Evolutionary conservation across 805 yeast species (phyloP), one percentile per base, ranked within the genome.

Genomic region (Starmerella bombi): DNA sequence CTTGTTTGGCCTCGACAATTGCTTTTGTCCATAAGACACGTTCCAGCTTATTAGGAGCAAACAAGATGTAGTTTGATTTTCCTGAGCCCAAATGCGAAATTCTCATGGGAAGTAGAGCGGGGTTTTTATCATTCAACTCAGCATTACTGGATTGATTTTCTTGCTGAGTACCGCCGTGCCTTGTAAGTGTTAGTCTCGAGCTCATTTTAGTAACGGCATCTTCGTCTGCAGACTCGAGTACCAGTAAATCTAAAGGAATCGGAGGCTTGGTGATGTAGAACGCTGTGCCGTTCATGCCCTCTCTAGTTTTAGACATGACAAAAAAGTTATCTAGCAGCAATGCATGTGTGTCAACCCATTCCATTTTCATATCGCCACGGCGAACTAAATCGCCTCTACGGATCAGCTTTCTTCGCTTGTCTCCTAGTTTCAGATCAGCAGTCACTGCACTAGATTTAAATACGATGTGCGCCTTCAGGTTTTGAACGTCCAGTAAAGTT

Each of bases 301-400:
- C 62, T 3, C 60, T 49, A 9, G 51, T 48, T 38, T 62, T 62
- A 6, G 65, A 56, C 19, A 64, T 42, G 2, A 63, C 54, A 33
- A 83, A 59, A 50, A 67, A 80, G 52, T 83, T 80, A 54, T 83
- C 93, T 38, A 83, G 59, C 22, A 83, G 59, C 16, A 81, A 71
- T 19, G 80, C 51, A 48, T 72, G 65, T 1, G 64, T 59, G 0
- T 68, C 62, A 6, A 64, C 60, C 30, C 80, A 66, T 30, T 76
- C 77, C 23, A 75, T 62, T 63, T 75, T 72, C 51, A 75, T 61
- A 36, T 79, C 91, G 12, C 82, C 74, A 43, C 77, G 74, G 41
- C 78, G 66, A 2, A 63, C 51, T 15, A 80, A 68, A 20, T 67
- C 70, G 0, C 85, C 91, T 9, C 77, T 62, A 47, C 64, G 64